These are phyloP conservation scores for Solanum neorickii DNA, from an alignment of 257 asterid species.

Conservation along the genomic window DNA sequence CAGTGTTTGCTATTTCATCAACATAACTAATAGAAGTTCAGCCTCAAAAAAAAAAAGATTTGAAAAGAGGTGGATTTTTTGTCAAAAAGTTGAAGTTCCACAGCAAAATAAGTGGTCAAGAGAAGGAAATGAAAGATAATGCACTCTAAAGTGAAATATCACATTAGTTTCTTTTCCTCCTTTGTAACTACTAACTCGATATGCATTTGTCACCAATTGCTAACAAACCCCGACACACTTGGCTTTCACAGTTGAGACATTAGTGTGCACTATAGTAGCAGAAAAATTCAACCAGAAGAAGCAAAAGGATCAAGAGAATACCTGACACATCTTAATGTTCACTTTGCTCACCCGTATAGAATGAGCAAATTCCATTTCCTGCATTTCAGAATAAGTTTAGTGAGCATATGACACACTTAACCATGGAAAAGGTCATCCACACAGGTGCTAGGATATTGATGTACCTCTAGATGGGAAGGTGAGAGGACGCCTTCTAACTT, in stretches of 20 bases:
- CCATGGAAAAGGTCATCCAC: neutral
- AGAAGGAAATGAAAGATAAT: neutral
- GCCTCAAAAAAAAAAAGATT: neutral
- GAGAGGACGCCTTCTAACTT: constrained; percentile 92
- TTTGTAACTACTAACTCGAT: neutral
- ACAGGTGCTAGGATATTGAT: constrained; percentile 17
- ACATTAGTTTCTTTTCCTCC: neutral
- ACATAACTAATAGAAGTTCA: neutral
- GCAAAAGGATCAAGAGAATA: constrained; percentile 13
- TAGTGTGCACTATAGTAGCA: neutral
- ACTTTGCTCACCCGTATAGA: constrained; percentile 84
- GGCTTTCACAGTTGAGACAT: neutral
- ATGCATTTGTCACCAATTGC: neutral
- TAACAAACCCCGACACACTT: neutral
- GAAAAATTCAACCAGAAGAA: neutral
- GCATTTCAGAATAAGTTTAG: neutral
- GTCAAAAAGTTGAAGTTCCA: neutral
- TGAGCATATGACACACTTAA: constrained; percentile 6
- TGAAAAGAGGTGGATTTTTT: neutral
- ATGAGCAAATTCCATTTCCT: constrained; percentile 99
- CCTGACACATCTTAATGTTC: constrained; percentile 85
- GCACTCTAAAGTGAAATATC: neutral
- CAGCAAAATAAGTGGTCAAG: neutral
- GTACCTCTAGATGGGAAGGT: constrained; percentile 90
- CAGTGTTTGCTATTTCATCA: neutral